phyloP scores from a whole-genome alignment of 768 basidiomycete genomes.

The Boletus bicolor region DNA sequence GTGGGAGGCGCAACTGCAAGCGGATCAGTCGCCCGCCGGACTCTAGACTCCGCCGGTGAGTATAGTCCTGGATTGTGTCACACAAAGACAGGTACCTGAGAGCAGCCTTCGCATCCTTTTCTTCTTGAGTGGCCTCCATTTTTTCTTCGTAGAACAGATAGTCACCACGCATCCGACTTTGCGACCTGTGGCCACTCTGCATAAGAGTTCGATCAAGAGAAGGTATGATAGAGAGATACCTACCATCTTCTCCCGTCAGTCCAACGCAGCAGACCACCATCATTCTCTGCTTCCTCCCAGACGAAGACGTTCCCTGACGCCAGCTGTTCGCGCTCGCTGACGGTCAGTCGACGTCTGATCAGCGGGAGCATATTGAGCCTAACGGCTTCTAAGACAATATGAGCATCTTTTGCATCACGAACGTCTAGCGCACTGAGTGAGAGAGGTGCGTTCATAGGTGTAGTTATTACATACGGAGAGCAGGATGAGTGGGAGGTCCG shows the following conservation, averaged over 20 bases:
- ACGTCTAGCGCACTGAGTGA: slow-evolving; percentile 46
- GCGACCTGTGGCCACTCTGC: slow-evolving; percentile 51
- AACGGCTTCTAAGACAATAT: slow-evolving; percentile 73
- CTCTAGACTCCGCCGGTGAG: slow-evolving; percentile 36
- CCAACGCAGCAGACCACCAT: slow-evolving; percentile 68
- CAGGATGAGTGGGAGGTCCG: slow-evolving; percentile 30
- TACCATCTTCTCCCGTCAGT: slow-evolving; percentile 81
- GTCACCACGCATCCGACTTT: slow-evolving; percentile 80
- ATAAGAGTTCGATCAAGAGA: slow-evolving; percentile 4
- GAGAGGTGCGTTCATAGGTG: background rate
- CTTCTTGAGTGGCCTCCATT: slow-evolving; percentile 75
- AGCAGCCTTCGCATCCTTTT: slow-evolving; percentile 76
- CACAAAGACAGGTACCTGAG: slow-evolving; percentile 47
- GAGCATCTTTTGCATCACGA: slow-evolving; percentile 77
- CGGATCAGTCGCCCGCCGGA: slow-evolving; percentile 59
- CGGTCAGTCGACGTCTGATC: slow-evolving; percentile 65
- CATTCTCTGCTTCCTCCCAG: slow-evolving; percentile 80
- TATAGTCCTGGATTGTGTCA: background rate
- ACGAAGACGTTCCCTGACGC: slow-evolving; percentile 76
- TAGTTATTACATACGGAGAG: slow-evolving; percentile 27
- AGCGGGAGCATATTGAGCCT: slow-evolving; percentile 66
- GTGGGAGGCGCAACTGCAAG: slow-evolving; percentile 54
- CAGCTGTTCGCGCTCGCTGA: slow-evolving; percentile 67
- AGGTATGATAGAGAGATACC: slow-evolving; percentile 4
- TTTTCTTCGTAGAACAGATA: slow-evolving; percentile 85